Base-by-base conservation (phyloP, 306 rosid genomes). In the Astragalus membranaceus region DNA sequence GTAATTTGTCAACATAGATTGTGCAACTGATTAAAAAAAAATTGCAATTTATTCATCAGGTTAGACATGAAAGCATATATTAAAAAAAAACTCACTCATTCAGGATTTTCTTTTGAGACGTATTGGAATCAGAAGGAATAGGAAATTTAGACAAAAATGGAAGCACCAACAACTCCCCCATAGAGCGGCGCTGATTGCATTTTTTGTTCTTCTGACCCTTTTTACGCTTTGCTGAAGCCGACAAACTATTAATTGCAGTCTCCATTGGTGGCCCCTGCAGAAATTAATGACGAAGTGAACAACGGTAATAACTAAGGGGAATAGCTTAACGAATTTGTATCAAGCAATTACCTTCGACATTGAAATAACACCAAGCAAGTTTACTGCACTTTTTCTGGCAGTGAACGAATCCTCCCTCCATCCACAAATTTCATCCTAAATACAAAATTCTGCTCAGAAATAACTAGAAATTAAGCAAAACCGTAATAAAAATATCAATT, bases 331-430 rank as follows among this genome's bases (percentile, higher is more conserved):
- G 16, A 67, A 10, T 58, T 54, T 71, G 69, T 16, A 79, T 56
- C 3, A 29, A 11, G 62, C 52, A 84, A 32, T 60, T 74, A 92
- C 96, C 90, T 87, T 92, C 79, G 92, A 92, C 84, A 86, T 58
- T 55, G 98, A 85, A 67, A 92, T 86, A 47, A 92, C 92, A 70
- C 90, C 95, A 70, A 92, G 92, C 68, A 92, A 83, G 81, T 92
- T 92, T 35, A 75, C 81, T 63, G 96, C 92, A 77, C 96, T 89
- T 84, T 92, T 92, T 65, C 98, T 87, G 81, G 98, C 89, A 15
- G 96, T 92, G 85, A 82, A 92, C 48, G 87, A 85, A 78, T 92
- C 94, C 67, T 87, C 98, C 80, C 92, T 89, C 98, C 94, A 92
- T 51, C 90, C 98, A 73, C 89, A 85, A 73, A 89, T 74, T 83